Evolutionary conservation across 257 asterid species (phyloP), one percentile per base, ranked within the genome.

Genomic region (Craterostigma plantagineum): DNA sequence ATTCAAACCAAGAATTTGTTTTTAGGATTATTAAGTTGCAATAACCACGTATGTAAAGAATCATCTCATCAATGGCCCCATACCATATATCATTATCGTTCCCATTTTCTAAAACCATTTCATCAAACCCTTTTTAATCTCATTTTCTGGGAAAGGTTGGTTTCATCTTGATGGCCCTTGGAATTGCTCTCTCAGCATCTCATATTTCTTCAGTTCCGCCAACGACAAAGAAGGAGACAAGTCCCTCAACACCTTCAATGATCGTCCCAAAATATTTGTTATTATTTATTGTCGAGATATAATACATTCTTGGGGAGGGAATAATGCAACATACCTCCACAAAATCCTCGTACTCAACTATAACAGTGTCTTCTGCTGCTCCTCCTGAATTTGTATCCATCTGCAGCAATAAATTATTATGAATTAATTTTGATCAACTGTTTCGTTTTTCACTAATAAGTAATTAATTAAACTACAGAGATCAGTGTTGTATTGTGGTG

Each of bases 201-300:
- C 98, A 38, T 82, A 87, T 55, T 74, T 87, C 61, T 64, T 72
- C 52, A 87, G 86, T 69, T 87, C 98, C 4, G 77, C 73, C 85
- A 79, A 61, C 14, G 98, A 87, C 39, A 87, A 75, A 3, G 95
- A 87, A 35, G 98, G 98, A 50, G 91, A 76, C 52, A 87, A 67
- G 36, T 82, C 95, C 50, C 65, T 56, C 53, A 87, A 52, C 34
- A 77, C 93, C 98, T 87, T 69, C 64, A 77, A 46, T 1, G 30
- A 4, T 7, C n/a, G 35, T 11, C 3, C 14, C 6, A 46, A 13
- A 13, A 33, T 9, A 33, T 11, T 10, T n/a, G n/a, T n/a, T n/a
- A n/a, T n/a, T 3, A 34, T n/a, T 3, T 1, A 33, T 33, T 8
- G 14, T 30, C 37, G 4, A 7, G 37, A 18, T 16, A 17, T 1